Evolutionary conservation across 2,329 filamentous ascomycete genomes (phyloP).

Genomic region (Fusarium burgessii): DNA sequence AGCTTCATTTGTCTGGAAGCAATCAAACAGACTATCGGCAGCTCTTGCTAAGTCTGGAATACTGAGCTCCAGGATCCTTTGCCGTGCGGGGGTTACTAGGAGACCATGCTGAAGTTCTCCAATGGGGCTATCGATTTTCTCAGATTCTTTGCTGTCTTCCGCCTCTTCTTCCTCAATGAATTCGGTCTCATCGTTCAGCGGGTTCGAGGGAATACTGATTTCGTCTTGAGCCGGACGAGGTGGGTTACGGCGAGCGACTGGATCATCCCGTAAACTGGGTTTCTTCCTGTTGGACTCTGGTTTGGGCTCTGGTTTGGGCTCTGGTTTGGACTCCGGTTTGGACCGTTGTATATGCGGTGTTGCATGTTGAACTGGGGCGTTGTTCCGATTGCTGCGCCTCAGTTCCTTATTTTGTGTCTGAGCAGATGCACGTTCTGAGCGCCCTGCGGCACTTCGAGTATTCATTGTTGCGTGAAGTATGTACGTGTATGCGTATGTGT

Average conservation of each 20-base stretch:
- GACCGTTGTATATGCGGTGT: neutral
- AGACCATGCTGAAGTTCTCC: neutral
- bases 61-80: slow-evolving; percentile 42
- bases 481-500: neutral
- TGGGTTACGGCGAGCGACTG: slow-evolving; percentile 42
- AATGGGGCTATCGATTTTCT: neutral
- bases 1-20: slow-evolving; percentile 32
- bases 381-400: slow-evolving; percentile 36
- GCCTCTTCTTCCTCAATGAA: slow-evolving; percentile 20
- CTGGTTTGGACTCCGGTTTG: neutral
- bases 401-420: slow-evolving; percentile 10
- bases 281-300: neutral
- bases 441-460: slow-evolving; percentile 32
- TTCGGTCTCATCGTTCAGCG: slow-evolving; percentile 41
- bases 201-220: slow-evolving; percentile 30
- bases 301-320: neutral
- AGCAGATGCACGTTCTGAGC: slow-evolving; percentile 12
- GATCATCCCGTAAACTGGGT: slow-evolving; percentile 13
- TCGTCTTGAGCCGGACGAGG: slow-evolving; percentile 32
- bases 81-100: slow-evolving; percentile 30
- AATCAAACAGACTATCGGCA: slow-evolving; percentile 46
- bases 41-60: slow-evolving; percentile 47
- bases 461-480: slow-evolving; percentile 30
- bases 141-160: slow-evolving; percentile 18
- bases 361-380: slow-evolving; percentile 1